These are phyloP conservation scores for Grigorovia transvaalensis DNA, from an alignment of 805 yeast genomes.

Conservation along the genomic window DNA sequence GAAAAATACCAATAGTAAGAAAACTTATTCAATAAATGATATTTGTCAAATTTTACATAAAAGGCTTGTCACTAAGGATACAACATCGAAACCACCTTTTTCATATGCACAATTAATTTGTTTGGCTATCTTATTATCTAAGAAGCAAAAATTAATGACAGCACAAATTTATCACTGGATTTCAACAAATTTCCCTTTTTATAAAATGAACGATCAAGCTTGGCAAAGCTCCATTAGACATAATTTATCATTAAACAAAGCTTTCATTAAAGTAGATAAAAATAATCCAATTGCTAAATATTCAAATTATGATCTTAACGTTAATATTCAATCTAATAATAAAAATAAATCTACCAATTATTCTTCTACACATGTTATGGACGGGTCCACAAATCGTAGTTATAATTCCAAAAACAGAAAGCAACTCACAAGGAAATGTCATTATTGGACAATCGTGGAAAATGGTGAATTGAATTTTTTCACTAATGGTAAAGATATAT, in stretches of 20 bases:
- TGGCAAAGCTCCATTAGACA: conserved; percentile 98
- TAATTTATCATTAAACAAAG: conserved; percentile 84
- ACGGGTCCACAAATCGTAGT: neutral
- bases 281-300: neutral
- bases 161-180: conserved; percentile 90
- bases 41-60: neutral
- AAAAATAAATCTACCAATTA: too few species aligned
- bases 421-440: neutral
- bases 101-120: conserved; percentile 91
- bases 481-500: neutral
- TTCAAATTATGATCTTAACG: neutral
- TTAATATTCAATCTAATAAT: neutral
- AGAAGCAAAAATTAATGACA: conserved; percentile 54
- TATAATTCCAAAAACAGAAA: neutral
- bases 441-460: neutral
- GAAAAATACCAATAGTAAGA: neutral
- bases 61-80: neutral
- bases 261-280: conserved; percentile 51
- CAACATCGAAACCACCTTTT: conserved; percentile 62
- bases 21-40: neutral
- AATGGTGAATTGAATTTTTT: neutral
- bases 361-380: too few species aligned
- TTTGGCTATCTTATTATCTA: conserved; percentile 81
- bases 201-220: conserved; percentile 72
- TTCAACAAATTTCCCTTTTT: conserved; percentile 68